Conservation (phyloP, 352 stramenopile species). For the Pythium sukuiense region DNA sequence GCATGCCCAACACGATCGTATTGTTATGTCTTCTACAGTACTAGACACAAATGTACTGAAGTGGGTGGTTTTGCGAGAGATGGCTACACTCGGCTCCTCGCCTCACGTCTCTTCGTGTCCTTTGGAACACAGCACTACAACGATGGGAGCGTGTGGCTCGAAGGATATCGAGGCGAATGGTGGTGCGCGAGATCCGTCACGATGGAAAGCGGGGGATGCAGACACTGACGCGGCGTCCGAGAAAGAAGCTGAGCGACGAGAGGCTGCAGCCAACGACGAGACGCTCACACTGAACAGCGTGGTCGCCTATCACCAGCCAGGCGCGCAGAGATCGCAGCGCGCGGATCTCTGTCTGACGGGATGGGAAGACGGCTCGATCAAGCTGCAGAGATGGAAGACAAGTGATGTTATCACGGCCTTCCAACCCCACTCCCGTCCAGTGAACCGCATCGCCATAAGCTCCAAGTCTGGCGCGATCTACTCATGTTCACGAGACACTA, state of each 20-base stretch:
- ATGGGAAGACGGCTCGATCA: constrained; percentile 78
- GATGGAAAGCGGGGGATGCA: constrained; percentile 48
- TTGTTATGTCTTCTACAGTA: constrained; percentile 28
- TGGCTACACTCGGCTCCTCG: constrained; percentile 16
- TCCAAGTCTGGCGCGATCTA: constrained; percentile 48
- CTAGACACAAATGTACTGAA: constrained; percentile 1
- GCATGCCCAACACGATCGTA: neutral
- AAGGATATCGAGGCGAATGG: constrained; percentile 19
- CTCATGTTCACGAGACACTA: constrained; percentile 78
- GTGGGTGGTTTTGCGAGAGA: constrained; percentile 1
- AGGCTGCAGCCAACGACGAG: neutral
- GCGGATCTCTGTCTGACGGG: constrained; percentile 43
- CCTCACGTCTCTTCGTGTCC: constrained; percentile 10
- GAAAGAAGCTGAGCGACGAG: neutral
- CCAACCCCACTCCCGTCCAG: constrained; percentile 49
- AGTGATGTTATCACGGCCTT: constrained; percentile 36
- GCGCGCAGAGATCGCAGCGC: neutral
- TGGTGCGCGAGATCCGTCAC: constrained; percentile 31
- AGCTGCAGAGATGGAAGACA: constrained; percentile 39
- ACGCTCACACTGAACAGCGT: constrained; percentile 54
- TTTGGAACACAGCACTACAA: no score
- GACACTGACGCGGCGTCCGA: neutral
- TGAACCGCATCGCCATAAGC: constrained; percentile 64
- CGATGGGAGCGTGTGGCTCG: constrained; percentile 59
- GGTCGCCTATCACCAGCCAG: constrained; percentile 33